phyloP scores from a whole-genome alignment of 2,329 filamentous ascomycete genomes.

The Alternaria sp. region DNA sequence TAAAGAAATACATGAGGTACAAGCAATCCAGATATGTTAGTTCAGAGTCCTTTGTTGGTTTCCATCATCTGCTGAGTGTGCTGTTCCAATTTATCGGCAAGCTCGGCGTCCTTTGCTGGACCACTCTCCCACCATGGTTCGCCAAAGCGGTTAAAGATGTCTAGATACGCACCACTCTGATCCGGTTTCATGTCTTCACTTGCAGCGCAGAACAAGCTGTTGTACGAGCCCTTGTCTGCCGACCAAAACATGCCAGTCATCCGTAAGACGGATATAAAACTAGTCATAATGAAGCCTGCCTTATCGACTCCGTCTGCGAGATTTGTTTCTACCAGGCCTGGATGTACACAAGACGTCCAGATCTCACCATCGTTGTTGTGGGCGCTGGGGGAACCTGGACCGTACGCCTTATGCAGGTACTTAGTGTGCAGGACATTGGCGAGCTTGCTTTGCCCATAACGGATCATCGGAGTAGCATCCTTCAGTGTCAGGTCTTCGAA shows the following conservation, averaged over 20 bases:
- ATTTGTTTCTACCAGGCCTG: conserved; percentile 28
- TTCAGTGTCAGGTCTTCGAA: conserved; percentile 21
- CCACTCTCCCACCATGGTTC: conserved; percentile 18
- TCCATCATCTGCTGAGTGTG: conserved; percentile 13
- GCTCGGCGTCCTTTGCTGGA: conserved; percentile 6
- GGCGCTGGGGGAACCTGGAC: conserved; percentile 13
- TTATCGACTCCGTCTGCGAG: conserved; percentile 7
- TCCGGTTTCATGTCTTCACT: conserved; percentile 9
- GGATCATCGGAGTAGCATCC: conserved; percentile 12
- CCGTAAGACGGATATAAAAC: not conserved
- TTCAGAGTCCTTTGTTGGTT: not conserved
- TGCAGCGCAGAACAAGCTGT: conserved; percentile 15
- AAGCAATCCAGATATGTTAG: not conserved
- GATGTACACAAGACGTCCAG: conserved; percentile 27
- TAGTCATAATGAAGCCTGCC: not conserved
- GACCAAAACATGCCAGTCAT: conserved; percentile 5
- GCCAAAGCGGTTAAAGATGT: conserved; percentile 8
- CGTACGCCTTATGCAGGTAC: conserved; percentile 19
- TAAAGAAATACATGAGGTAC: not conserved
- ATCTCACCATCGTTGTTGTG: conserved; percentile 18
- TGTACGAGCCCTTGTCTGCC: conserved; percentile 15
- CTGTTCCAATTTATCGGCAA: conserved; percentile 17
- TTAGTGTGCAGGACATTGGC: conserved; percentile 31
- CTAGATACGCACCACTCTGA: conserved; percentile 13
- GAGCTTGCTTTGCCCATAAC: conserved; percentile 37